Conservation (phyloP, 768 basidiomycete species). For the Lactarius hatsudake region DNA sequence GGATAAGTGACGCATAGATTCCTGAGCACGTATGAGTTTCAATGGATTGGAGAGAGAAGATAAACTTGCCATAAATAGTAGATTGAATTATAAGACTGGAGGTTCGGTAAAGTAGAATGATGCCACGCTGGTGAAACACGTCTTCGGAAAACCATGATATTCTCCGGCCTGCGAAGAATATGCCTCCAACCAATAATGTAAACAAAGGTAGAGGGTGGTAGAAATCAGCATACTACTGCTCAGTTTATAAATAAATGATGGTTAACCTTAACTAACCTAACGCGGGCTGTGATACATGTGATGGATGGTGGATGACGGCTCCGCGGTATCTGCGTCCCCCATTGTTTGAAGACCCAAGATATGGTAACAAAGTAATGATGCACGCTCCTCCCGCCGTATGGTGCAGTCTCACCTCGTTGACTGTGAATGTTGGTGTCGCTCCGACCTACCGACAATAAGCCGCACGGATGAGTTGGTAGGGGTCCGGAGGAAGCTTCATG, state of each 20-base stretch:
- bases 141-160: neutral
- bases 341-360: neutral
- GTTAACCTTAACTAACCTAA: no score
- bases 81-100: neutral
- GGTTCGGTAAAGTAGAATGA: neutral
- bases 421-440: no score
- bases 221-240: neutral
- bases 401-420: no score
- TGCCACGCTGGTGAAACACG: neutral
- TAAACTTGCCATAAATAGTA: neutral
- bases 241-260: neutral
- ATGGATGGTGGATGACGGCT: no score
- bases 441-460: no score
- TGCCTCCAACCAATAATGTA: neutral
- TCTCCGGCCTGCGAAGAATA: neutral
- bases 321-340: neutral
- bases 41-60: neutral
- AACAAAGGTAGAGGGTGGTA: neutral
- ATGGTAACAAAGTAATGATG: neutral
- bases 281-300: no score
- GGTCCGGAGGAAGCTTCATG: no score
- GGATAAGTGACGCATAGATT: neutral
- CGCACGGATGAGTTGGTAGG: no score
- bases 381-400: neutral
- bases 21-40: neutral